These are phyloP conservation scores for Suillus luteus DNA, from an alignment of 768 basidiomycete genomes.

Conservation along the genomic window DNA sequence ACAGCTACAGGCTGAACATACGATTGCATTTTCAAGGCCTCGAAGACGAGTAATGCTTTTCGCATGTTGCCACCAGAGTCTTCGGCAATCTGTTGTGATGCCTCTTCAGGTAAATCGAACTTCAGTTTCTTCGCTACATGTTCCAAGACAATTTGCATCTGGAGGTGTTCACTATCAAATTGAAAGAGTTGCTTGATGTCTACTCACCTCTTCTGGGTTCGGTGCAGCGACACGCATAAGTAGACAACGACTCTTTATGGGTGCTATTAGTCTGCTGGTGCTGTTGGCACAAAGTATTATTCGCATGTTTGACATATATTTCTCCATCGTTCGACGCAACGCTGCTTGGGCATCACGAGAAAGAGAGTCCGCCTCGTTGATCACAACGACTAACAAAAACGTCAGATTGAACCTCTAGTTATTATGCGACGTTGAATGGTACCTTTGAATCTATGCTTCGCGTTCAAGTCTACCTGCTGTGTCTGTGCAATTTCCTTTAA, in stretches of 20 bases:
- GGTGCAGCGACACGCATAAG: conserved; percentile 94
- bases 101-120: conserved; percentile 80
- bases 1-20: conserved; percentile 38
- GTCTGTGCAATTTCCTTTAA: conserved; percentile 99
- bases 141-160: conserved; percentile 83
- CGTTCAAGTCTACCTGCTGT: conserved; percentile 94
- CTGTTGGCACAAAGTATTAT: conserved; percentile 96
- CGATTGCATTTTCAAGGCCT: conserved; percentile 98
- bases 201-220: conserved; percentile 65
- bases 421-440: neutral
- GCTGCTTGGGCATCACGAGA: conserved; percentile 97
- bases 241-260: conserved; percentile 94
- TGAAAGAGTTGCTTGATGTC: conserved; percentile 1
- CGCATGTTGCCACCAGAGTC: conserved; percentile 90
- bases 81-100: conserved; percentile 70
- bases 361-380: conserved; percentile 95
- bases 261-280: conserved; percentile 93
- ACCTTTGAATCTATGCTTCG: conserved; percentile 98
- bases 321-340: conserved; percentile 97
- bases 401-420: conserved; percentile 10
- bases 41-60: conserved; percentile 92
- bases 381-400: conserved; percentile 77
- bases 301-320: conserved; percentile 97
- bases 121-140: conserved; percentile 79
- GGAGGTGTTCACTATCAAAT: conserved; percentile 11